Evolutionary conservation across 805 yeast species (phyloP).

Genomic region (Saccharomycopsis lassenensis): DNA sequence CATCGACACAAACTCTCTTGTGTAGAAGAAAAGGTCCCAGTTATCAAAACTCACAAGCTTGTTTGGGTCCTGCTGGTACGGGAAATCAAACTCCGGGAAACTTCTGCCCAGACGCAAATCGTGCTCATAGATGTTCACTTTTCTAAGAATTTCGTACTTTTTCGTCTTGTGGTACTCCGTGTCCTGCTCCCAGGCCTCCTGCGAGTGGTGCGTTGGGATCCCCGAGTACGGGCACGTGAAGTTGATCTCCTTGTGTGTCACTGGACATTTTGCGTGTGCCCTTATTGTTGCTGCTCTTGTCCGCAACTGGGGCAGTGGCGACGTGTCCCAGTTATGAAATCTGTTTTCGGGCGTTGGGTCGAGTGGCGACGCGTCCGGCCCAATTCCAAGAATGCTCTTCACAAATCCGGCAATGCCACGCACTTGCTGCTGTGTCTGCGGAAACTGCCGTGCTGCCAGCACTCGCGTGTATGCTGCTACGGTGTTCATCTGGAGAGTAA

Average conservation of each 20-base stretch:
- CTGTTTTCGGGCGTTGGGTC: slow-evolving; percentile 64
- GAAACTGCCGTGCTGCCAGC: no score
- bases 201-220: slow-evolving; percentile 89
- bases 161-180: slow-evolving; percentile 54
- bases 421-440: no score
- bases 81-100: slow-evolving; percentile 94
- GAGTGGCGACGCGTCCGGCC: slow-evolving; percentile 52
- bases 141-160: slow-evolving; percentile 63
- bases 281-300: slow-evolving; percentile 86
- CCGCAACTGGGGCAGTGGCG: slow-evolving; percentile 80
- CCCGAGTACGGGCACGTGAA: slow-evolving; percentile 91
- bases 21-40: slow-evolving; percentile 92
- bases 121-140: slow-evolving; percentile 88
- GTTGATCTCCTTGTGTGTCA: slow-evolving; percentile 66
- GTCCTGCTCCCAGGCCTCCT: slow-evolving; percentile 83
- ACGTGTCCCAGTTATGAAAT: slow-evolving; percentile 84
- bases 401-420: slow-evolving; percentile 27
- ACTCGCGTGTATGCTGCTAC: no score
- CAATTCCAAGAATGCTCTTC: slow-evolving; percentile 43
- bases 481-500: no score
- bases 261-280: slow-evolving; percentile 84
- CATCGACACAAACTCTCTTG: slow-evolving; percentile 90
- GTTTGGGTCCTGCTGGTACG: slow-evolving; percentile 67
- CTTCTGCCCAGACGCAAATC: slow-evolving; percentile 89
- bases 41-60: slow-evolving; percentile 58